Base-by-base conservation (phyloP, 2,329 filamentous ascomycete genomes). In the Nigrograna mackinnonii region DNA sequence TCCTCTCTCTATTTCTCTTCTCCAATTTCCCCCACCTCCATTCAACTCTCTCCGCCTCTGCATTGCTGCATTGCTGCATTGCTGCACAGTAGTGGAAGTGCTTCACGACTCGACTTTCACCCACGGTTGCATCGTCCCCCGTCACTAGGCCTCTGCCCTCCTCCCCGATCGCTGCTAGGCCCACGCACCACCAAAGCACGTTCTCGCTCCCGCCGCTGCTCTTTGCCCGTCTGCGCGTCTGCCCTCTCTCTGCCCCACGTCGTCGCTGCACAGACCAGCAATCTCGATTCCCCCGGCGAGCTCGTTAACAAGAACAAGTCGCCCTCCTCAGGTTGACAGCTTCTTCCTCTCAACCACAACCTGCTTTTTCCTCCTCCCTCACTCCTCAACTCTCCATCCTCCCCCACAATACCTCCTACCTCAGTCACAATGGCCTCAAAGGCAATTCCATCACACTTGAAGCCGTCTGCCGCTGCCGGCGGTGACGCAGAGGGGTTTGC, bases 371-470 rank as follows among this genome's bases (percentile, higher is more conserved):
- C 35, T 37, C 34, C 30, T 34, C 41, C 37, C 24, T 32, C 36
- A 31, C 38, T 36, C 33, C 36, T 31, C 39, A 39, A 36, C n/a
- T n/a, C n/a, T 50, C 46, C 18, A 31, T 36, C 31, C 39, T 22
- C 31, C 14, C 21, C 24, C 37, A 38, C 43, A 39, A n/a, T 33
- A 28, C 34, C 21, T 34, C 30, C 22, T 22, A 38, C 19, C 32
- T 24, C 44, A 22, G 20, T 61, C 54, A 75, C 58, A 60, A 92
- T 92, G 87, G 84, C 87, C 53, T 79, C 82, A 64, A 76, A 77
- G 58, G 87, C 89, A 52, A 77, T 96, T 60, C 90, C 91, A 53
- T 79, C 87, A 32, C 92, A 95, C 79, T 80, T 96, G 62, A 92
- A 90, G 80, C 79, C 84, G 49, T 72, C 73, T 46, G 55, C 61